These are phyloP conservation scores for Micractinium conductrix DNA, from an alignment of 139 green algal species.

Conservation along the genomic window DNA sequence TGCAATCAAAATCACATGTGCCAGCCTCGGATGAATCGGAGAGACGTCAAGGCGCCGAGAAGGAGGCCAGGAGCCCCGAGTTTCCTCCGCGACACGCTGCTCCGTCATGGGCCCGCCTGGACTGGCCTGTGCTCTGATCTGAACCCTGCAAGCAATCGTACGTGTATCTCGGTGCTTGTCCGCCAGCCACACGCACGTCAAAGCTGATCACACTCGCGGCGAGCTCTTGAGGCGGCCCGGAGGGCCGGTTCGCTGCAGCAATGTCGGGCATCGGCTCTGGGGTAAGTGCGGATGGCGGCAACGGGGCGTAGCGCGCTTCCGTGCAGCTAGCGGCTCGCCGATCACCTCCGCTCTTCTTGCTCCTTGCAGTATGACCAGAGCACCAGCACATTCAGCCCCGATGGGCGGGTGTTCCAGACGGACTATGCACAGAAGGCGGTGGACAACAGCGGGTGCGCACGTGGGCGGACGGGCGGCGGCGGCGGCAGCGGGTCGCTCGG, in stretches of 20 bases:
- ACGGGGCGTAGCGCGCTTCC: too few species aligned
- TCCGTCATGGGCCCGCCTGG: too few species aligned
- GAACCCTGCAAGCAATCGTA: too few species aligned
- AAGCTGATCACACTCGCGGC: neutral
- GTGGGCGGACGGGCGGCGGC: neutral
- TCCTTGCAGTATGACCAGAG: slow-evolving; percentile 94
- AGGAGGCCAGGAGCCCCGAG: too few species aligned
- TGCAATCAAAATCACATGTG: too few species aligned
- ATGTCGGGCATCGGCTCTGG: slow-evolving; percentile 90
- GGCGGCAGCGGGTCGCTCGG: neutral
- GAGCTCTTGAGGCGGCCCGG: neutral
- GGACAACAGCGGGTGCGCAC: slow-evolving; percentile 91
- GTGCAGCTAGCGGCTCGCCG: too few species aligned
- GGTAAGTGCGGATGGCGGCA: too few species aligned
- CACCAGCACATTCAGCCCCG: slow-evolving; percentile 95
- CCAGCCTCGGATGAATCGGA: too few species aligned
- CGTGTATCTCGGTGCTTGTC: neutral
- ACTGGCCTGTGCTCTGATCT: too few species aligned
- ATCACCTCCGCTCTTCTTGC: neutral
- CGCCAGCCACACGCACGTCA: too few species aligned
- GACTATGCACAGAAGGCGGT: slow-evolving; percentile 99
- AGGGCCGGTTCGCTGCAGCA: neutral
- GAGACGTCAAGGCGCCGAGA: too few species aligned
- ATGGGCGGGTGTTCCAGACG: slow-evolving; percentile 97
- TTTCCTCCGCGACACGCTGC: too few species aligned